Base-by-base conservation (phyloP, 2,329 filamentous ascomycete species). In the Nothophoma quercina region DNA sequence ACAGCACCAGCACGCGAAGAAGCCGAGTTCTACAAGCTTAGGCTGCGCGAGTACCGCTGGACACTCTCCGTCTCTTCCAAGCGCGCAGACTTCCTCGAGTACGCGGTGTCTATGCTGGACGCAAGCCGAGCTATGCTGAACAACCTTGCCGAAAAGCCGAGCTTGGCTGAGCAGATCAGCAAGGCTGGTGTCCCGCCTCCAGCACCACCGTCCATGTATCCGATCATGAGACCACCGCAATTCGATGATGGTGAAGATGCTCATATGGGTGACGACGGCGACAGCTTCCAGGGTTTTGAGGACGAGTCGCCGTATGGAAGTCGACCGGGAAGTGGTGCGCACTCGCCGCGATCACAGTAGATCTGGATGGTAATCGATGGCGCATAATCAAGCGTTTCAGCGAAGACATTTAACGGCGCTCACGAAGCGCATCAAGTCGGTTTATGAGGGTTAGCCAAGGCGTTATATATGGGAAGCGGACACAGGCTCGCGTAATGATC, bases 21-120 rank as follows among this genome's bases (percentile, higher is more conserved):
- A 74, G 91, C 90, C 0, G 91, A 95, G 25, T 98, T 96, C 82
- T 99, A 98, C 75, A 86, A 90, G 29, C 84, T 90, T 10, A 82
- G 93, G 1, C 77, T 98, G 18, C 88, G 87, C 54, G 93, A 99
- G 76, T 98, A 97, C 70, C 85, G 91, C 41, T 99, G 93, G 93
- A 97, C 93, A 8, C 80, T 98, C 48, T 89, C 88, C 7, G 93
- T 98, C 39, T 93, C 88, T 74, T 88, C 86, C 35, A 91, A 91
- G 71, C 86, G 89, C 39, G 84, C 83, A 9, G 77, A 70, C 21
- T 81, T 79, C 67, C 74, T 81, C 5, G 72, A 74, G 13, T 75
- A 75, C 28, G 79, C 78, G 9, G 68, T 80, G 7, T 72, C 73
- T 45, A 76, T 77, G 68, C 64, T 81, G 26, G 77, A 78, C 40